Evolutionary conservation across 2,329 filamentous ascomycete species (phyloP), one percentile per base, ranked within the genome.

Genomic region (Aspergillus thermomutatus): DNA sequence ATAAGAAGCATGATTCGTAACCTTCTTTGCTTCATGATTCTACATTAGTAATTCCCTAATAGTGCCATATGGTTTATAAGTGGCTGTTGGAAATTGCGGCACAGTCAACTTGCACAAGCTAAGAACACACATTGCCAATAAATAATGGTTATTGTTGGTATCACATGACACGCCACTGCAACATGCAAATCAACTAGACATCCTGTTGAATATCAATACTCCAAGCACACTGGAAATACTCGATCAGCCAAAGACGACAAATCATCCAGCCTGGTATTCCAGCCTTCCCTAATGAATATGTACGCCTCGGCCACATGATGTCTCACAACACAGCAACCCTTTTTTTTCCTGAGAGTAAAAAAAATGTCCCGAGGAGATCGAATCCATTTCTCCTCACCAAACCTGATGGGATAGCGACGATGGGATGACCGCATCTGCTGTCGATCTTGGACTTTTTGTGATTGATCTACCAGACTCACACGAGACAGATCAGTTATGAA

Each of bases 91-190:
- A 50, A 46, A 59, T 57, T 65, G 60, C 63, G 63, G 60, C 63
- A 60, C 56, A 62, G 61, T 62, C 58, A 65, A 62, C 37, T 54
- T 58, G 63, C 63, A 54, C 60, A 62, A 59, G 56, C 51, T 49
- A 52, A 37, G 53, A 54, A 54, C 49, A 34, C 25, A 46, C 56
- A 55, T 41, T 46, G 43, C 43, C 10, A 46, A 25, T n/a, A 25
- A 10, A 4, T 7, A 21, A 45, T 7, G 3, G 21, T 45, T 11
- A 40, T 4, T 40, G 4, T 40, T 8, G 7, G 14, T n/a, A n/a
- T n/a, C n/a, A 31, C 11, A 31, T 31, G 17, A 37, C 31, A 17
- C 31, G 31, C 31, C 31, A 46, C 43, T 26, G 11, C 23, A 46
- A 46, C 10, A 46, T 46, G 43, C 43, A 46, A 23, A 4, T 21